Conservation (phyloP, 345 rosid species). For the Syzygium oleosum region DNA sequence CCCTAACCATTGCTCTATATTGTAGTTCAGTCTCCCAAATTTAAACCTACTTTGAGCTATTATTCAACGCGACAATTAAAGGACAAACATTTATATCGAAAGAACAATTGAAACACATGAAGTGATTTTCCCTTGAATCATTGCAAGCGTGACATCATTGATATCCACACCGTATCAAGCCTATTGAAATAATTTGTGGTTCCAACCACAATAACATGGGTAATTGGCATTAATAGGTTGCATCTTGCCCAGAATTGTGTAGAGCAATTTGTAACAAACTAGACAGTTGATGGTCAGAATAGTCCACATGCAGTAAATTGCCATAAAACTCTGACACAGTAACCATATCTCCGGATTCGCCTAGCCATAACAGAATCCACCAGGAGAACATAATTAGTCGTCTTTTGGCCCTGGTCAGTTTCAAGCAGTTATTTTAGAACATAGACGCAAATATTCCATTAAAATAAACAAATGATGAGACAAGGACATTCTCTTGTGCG, state of each 20-base stretch:
- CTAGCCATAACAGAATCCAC: background rate
- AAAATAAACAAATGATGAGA: background rate
- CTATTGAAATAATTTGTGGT: background rate
- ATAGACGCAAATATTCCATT: background rate
- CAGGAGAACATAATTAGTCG: background rate
- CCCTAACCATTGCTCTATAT: background rate
- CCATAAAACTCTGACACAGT: background rate
- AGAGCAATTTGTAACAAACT: background rate
- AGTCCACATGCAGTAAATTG: background rate
- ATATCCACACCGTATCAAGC: background rate
- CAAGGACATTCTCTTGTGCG: background rate
- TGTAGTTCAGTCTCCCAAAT: background rate
- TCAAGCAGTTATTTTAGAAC: background rate
- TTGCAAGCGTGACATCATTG: background rate
- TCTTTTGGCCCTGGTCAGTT: background rate
- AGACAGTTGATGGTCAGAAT: background rate
- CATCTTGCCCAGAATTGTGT: background rate
- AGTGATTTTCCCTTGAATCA: background rate
- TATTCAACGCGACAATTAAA: background rate
- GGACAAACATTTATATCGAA: background rate
- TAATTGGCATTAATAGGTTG: background rate
- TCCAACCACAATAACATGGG: background rate
- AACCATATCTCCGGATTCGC: background rate
- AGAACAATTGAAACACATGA: background rate
- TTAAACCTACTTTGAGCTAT: background rate